phyloP scores from a whole-genome alignment of 306 rosid species.

The Medicago ruthenica region DNA sequence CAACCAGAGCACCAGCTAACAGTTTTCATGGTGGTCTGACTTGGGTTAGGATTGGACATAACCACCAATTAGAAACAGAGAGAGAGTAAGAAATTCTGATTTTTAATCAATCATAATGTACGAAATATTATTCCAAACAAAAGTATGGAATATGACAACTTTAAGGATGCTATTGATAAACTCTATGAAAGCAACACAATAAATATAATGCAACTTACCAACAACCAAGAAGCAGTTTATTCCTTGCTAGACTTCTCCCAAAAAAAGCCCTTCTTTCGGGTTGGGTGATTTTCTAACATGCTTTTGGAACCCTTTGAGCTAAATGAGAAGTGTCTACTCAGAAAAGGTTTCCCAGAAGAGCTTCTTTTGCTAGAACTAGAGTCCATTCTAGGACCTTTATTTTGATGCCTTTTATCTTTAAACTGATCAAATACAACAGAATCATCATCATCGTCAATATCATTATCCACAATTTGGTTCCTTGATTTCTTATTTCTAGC shows the following conservation, averaged over 20 bases:
- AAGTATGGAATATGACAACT: constrained; percentile 1
- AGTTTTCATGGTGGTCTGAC: background rate
- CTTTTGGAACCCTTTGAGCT: constrained; percentile 73
- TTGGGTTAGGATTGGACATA: constrained; percentile 4
- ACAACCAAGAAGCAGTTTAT: constrained; percentile 50
- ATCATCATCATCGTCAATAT: constrained; percentile 55
- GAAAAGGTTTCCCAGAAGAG: constrained; percentile 70
- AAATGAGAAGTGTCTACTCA: constrained; percentile 85
- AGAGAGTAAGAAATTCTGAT: constrained; percentile 1
- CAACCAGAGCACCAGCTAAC: background rate
- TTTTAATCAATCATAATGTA: constrained; percentile 16
- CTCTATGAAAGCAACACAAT: constrained; percentile 32
- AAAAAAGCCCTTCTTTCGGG: constrained; percentile 88
- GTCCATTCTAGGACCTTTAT: constrained; percentile 57
- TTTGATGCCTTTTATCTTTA: constrained; percentile 55
- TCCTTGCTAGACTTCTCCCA: constrained; percentile 82
- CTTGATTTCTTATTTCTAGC: constrained; percentile 67
- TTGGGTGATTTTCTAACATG: constrained; percentile 56
- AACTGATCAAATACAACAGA: constrained; percentile 56
- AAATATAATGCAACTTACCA: constrained; percentile 50
- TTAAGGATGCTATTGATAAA: constrained; percentile 33
- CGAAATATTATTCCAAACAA: background rate
- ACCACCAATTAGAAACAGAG: background rate
- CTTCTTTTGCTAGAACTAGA: constrained; percentile 73
- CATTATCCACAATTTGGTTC: constrained; percentile 62